Conservation (phyloP, 306 rosid genomes). For the Quercus glauca region DNA sequence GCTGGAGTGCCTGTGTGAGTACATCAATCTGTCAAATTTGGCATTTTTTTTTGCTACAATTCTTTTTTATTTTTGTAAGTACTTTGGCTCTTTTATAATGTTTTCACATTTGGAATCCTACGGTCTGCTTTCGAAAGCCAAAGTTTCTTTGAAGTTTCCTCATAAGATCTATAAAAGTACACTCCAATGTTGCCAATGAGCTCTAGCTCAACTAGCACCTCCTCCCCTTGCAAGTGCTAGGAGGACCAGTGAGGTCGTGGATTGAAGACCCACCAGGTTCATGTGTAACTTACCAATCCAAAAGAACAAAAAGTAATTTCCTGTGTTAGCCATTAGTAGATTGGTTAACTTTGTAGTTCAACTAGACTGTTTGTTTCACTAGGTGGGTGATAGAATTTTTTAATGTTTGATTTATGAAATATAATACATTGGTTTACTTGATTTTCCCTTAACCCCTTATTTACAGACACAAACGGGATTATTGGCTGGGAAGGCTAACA, state of each 20-base stretch:
- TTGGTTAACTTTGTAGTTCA: no score
- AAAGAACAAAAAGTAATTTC: no score
- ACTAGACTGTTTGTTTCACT: not conserved
- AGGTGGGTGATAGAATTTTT: not conserved
- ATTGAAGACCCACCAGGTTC: no score
- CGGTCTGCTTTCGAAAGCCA: not conserved
- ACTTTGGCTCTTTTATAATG: not conserved
- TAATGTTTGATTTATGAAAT: not conserved
- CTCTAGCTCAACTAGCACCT: no score
- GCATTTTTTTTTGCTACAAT: not conserved
- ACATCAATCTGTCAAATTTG: not conserved
- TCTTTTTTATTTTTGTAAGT: not conserved
- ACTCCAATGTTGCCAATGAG: no score
- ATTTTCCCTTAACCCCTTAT: not conserved
- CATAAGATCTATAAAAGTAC: no score
- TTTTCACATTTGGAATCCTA: not conserved
- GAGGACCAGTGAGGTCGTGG: no score
- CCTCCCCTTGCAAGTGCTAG: no score
- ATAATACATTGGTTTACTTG: not conserved
- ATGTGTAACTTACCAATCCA: no score
- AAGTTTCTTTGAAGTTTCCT: not conserved
- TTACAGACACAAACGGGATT: slow-evolving; percentile 22
- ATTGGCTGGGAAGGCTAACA: slow-evolving; percentile 30
- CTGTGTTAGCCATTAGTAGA: no score
- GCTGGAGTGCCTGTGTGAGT: slow-evolving; percentile 32